These are phyloP conservation scores for Penicillium nordicum DNA, from an alignment of 2,329 filamentous ascomycete species.

Conservation along the genomic window DNA sequence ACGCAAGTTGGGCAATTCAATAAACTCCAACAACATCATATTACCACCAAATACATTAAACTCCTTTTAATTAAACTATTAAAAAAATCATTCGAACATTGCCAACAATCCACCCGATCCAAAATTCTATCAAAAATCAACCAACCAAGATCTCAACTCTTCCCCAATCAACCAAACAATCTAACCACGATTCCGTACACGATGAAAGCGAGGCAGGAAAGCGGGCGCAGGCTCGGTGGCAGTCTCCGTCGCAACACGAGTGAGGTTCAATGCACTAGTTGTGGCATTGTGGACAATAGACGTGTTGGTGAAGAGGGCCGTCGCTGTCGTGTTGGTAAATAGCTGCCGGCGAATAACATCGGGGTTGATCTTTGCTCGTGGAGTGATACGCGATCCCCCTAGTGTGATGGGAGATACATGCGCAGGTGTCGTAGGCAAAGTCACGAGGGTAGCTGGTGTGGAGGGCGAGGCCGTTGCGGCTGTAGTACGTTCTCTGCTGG, in stretches of 20 bases:
- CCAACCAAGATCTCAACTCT: background rate
- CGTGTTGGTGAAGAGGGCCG: background rate
- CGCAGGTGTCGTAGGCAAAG: background rate
- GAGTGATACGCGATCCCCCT: background rate
- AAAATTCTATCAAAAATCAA: background rate
- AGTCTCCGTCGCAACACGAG: background rate
- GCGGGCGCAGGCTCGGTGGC: background rate
- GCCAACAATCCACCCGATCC: background rate
- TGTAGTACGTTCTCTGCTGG: background rate
- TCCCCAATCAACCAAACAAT: background rate
- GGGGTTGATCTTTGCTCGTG: background rate
- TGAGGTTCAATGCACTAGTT: background rate
- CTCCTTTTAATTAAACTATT: background rate
- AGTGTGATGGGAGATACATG: background rate
- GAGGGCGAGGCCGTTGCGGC: background rate
- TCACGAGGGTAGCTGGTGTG: background rate
- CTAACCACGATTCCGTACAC: conserved; percentile 3
- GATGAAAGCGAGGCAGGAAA: conserved; percentile 6
- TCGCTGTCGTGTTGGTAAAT: background rate
- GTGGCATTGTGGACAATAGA: background rate
- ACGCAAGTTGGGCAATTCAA: background rate
- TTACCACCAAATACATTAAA: conserved; percentile 2
- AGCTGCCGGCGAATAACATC: conserved; percentile 1
- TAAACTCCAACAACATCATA: background rate
- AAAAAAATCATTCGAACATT: background rate